Evolutionary conservation across 2,329 filamentous ascomycete genomes (phyloP), one percentile per base, ranked within the genome.

Genomic region (Exophiala dermatitidis): DNA sequence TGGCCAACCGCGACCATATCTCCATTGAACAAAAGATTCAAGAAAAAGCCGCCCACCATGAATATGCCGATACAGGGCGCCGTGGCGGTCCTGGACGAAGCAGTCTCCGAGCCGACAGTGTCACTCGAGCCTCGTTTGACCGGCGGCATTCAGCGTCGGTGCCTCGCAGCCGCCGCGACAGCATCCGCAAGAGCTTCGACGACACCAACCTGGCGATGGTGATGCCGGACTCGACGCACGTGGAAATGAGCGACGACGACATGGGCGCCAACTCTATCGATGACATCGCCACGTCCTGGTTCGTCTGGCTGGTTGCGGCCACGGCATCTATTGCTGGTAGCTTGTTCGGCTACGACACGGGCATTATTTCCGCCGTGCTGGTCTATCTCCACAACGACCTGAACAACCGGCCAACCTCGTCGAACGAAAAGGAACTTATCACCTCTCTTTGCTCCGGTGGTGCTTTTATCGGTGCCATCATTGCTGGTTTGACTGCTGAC

Each of bases 301-400:
- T 81, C 52, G 75, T 81, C 41, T 81, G 76, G 74, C 67, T 70
- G 3, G 66, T 82, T 41, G 81, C 78, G 1, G 70, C 79, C 40
- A 76, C 78, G 12, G 79, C 79, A 3, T 77, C 78, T 2, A 73
- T 83, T n/a, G 77, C 74, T 47, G 80, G 80, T 2, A 66, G 82
- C 10, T 66, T 83, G n/a, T 83, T 83, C 67, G 80, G 80, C 51
- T 83, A 81, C 63, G 80, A 83, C 62, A 83, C 80, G 40, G 80
- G 80, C 40, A 79, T 83, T 12, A 82, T 83, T 53, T 81, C 78
- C 32, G 79, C 78, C 1, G 81, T 78, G 2, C 72, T 83, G 53
- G 73, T 83, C 29, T 78, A 75, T 3, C 73, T 82, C 52, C 69
- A 69, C 45, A 68, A 74, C 2, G 77, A 79, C 59, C 72, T 82